These are phyloP conservation scores for Falciphora oryzae DNA, from an alignment of 2,329 filamentous ascomycete genomes.

Conservation along the genomic window DNA sequence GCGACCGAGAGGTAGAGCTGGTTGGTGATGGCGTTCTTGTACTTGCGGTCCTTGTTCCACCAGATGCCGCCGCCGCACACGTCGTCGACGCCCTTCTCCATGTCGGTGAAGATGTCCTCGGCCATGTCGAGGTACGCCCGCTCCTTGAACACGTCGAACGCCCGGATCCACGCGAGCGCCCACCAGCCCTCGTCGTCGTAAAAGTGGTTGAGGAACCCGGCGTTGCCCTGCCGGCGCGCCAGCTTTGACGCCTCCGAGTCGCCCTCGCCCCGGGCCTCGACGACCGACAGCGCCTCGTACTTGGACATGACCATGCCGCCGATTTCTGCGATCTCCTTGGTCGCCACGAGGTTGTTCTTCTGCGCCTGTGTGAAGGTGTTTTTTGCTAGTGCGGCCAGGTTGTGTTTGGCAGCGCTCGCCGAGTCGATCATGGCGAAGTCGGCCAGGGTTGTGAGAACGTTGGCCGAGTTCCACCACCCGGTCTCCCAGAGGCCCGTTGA, in stretches of 20 bases:
- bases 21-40: conserved; percentile 50
- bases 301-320: conserved; percentile 31
- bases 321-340: conserved; percentile 29
- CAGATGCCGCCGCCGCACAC: conserved; percentile 49
- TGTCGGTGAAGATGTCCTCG: conserved; percentile 48
- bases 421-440: conserved; percentile 41
- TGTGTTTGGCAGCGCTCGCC: conserved; percentile 28
- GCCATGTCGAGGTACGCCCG: conserved; percentile 44
- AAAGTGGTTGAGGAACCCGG: conserved; percentile 47
- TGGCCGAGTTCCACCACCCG: conserved; percentile 72
- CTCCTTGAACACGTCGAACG: conserved; percentile 44
- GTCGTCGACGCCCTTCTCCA: conserved; percentile 38
- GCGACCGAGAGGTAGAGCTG: conserved; percentile 49
- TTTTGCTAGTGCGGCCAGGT: conserved; percentile 33
- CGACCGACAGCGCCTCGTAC: conserved; percentile 25
- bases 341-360: conserved; percentile 28
- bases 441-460: conserved; percentile 56
- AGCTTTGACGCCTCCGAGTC: not conserved
- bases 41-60: conserved; percentile 48
- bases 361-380: conserved; percentile 43
- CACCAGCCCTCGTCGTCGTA: conserved; percentile 62
- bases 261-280: not conserved
- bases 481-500: conserved; percentile 57
- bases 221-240: conserved; percentile 26
- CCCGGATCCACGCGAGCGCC: conserved; percentile 51